A percentile compares a stretch with the other conserved stretches of the same genome.
These are phyloP conservation scores for Elongisporangium senticosum DNA, from an alignment of 352 stramenopile species.

Conservation along the genomic window DNA sequence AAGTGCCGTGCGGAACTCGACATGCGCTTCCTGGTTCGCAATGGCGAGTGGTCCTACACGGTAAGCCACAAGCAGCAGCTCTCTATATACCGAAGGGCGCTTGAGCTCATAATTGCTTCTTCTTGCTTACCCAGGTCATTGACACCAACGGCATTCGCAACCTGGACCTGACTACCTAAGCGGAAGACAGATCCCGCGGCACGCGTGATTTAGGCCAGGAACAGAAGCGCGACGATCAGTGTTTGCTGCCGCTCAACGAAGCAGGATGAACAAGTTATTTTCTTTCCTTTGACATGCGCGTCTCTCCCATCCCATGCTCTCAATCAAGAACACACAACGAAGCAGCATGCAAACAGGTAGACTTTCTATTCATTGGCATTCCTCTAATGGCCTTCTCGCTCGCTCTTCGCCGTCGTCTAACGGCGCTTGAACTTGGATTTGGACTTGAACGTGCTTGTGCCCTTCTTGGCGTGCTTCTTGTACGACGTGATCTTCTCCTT, in stretches of 20 bases:
- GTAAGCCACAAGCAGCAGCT: slow-evolving; percentile 3
- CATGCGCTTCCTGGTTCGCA: slow-evolving; percentile 82
- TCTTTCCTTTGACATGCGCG: not conserved
- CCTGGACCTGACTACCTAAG: slow-evolving; percentile 10
- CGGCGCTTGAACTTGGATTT: slow-evolving; percentile 85
- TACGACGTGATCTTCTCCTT: slow-evolving; percentile 90
- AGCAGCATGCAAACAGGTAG: slow-evolving; percentile 1
- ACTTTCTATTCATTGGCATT: not conserved
- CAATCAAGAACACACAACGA: no score
- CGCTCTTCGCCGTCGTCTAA: slow-evolving; percentile 29
- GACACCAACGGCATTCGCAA: slow-evolving; percentile 61
- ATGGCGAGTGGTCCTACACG: slow-evolving; percentile 84
- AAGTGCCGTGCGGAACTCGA: slow-evolving; percentile 79
- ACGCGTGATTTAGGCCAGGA: not conserved
- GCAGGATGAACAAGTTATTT: not conserved
- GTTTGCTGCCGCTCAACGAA: not conserved
- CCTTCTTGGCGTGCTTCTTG: slow-evolving; percentile 88
- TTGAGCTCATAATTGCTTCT: slow-evolving; percentile 2
- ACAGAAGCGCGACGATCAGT: not conserved
- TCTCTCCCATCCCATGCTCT: no score
- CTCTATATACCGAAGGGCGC: not conserved
- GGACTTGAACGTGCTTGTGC: slow-evolving; percentile 86
- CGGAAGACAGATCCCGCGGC: not conserved
- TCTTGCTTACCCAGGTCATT: slow-evolving; percentile 44
- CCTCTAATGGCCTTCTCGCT: slow-evolving; percentile 9